A percentile compares a stretch with the other conserved stretches of the same genome.
Conservation (phyloP, 495 filamentous ascomycete species). For the Hypoxylon perforatum region DNA sequence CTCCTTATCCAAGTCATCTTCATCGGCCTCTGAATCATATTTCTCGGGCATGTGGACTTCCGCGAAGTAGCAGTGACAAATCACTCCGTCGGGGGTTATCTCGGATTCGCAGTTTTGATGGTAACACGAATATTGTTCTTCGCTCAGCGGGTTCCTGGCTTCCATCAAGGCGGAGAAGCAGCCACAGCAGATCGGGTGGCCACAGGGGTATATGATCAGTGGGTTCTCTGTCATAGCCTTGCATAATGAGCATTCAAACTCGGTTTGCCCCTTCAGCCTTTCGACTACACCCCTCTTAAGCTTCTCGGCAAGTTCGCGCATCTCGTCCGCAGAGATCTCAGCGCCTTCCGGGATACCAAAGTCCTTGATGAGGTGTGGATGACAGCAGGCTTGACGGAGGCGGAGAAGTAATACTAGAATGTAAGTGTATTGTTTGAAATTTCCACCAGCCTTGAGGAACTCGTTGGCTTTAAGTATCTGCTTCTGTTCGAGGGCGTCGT, state of each 20-base stretch:
- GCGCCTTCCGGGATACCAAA: conserved; percentile 66
- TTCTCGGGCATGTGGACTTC: conserved; percentile 74
- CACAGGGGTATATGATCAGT: conserved; percentile 84
- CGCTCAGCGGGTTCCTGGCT: conserved; percentile 68
- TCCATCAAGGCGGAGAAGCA: conserved; percentile 82
- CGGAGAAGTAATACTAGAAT: conserved; percentile 88
- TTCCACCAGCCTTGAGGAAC: conserved; percentile 75
- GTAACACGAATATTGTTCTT: conserved; percentile 74
- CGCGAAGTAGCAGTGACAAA: conserved; percentile 78
- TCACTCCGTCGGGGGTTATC: conserved; percentile 73
- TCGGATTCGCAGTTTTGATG: conserved; percentile 69
- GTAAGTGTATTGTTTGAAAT: conserved; percentile 83
- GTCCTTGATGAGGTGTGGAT: conserved; percentile 89
- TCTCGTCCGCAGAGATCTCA: conserved; percentile 61
- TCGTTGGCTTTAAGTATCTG: conserved; percentile 80
- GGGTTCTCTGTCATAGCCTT: conserved; percentile 80
- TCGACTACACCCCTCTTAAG: conserved; percentile 70
- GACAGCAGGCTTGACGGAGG: conserved; percentile 91
- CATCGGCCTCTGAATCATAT: conserved; percentile 38
- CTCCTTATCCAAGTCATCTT: conserved; percentile 45
- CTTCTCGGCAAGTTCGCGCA: conserved; percentile 72
- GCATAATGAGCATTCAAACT: conserved; percentile 80
- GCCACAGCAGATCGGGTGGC: conserved; percentile 82
- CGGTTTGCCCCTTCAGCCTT: conserved; percentile 71
- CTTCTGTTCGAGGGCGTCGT: conserved; percentile 74